Base-by-base conservation (phyloP, 129 eudicot species). In the Deinandra increscens region DNA sequence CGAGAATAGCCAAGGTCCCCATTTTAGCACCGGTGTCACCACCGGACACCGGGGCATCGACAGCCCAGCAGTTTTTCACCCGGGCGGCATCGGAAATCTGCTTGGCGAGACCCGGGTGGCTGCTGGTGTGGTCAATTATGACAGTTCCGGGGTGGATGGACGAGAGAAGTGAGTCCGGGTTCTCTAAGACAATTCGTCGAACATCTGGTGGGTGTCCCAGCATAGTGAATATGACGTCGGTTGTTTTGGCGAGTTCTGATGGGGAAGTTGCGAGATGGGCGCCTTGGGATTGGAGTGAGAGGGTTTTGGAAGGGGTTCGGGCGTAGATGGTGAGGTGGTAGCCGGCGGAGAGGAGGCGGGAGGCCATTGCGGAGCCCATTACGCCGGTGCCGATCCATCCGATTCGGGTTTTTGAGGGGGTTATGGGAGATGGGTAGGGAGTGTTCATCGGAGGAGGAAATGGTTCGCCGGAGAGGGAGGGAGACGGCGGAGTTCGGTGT, bases 141-240 rank as follows among this genome's bases (percentile, higher is more conserved):
- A 91, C 96, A 23, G 73, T 80, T 50, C 80, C 72, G 41, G 96
- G 87, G 63, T 44, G 74, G 19, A 88, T 70, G 42, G 72, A 53
- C 1, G 85, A 64, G 10, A 88, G 59, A 23, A 86, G 15, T 59
- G 81, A 75, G 39, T 67, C 64, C 4, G 82, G 71, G 15, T 70
- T 78, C 59, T 78, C 78, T 64, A 84, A 72, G 77, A 88, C 94
- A 76, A 88, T 72, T 78, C 68, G 78, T 75, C 81, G 81, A 80
- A 91, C 97, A 81, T 91, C 97, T 68, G 90, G 64, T 18, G 96
- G 97, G 91, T 88, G 97, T 60, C 96, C 96, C 56, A 91, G 68
- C 96, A 91, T 91, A 43, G 98, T 91, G 80, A 91, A 91, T 36
- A 91, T 66, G 64, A 88, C 77, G 34, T 91, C 87, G 62, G 80